Conservation (phyloP, 345 rosid genomes). For the Isatis tinctoria region DNA sequence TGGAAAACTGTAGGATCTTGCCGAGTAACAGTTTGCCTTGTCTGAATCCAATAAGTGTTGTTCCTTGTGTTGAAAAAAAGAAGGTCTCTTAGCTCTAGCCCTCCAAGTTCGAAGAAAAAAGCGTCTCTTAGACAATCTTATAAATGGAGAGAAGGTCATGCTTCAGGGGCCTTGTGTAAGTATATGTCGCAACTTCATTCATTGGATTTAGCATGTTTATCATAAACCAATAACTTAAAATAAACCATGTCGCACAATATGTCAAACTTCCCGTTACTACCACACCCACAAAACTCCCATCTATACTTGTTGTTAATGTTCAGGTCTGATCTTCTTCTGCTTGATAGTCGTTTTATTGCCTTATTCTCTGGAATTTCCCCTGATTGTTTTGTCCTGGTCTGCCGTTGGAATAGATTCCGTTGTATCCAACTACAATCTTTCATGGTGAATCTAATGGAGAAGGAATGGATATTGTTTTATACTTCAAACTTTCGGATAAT, state of each 20-base stretch:
- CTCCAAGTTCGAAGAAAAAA: constrained; percentile 57
- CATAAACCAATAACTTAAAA: constrained; percentile 33
- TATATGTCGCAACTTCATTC: not conserved
- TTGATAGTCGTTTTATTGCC: not conserved
- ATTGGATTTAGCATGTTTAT: not conserved
- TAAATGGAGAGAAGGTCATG: constrained; percentile 79
- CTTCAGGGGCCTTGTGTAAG: constrained; percentile 61
- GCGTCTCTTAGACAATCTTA: constrained; percentile 59
- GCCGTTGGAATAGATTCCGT: constrained; percentile 56
- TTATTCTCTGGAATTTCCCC: not conserved
- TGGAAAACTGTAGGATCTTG: constrained; percentile 66
- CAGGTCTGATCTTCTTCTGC: constrained; percentile 52
- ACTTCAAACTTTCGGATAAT: constrained; percentile 63
- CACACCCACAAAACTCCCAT: constrained; percentile 59
- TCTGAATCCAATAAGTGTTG: constrained; percentile 51
- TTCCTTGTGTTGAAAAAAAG: constrained; percentile 68
- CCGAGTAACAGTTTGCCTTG: constrained; percentile 82
- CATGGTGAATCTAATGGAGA: constrained; percentile 81
- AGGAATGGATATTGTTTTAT: constrained; percentile 72
- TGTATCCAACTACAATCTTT: constrained; percentile 77
- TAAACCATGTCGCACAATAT: constrained; percentile 72
- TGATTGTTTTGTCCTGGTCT: not conserved
- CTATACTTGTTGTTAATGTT: constrained; percentile 77
- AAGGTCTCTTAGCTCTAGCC: constrained; percentile 62
- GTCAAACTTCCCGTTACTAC: constrained; percentile 66